Evolutionary conservation across 169 alveolate species (phyloP).

Genomic region (Amoebophrya sp.): DNA sequence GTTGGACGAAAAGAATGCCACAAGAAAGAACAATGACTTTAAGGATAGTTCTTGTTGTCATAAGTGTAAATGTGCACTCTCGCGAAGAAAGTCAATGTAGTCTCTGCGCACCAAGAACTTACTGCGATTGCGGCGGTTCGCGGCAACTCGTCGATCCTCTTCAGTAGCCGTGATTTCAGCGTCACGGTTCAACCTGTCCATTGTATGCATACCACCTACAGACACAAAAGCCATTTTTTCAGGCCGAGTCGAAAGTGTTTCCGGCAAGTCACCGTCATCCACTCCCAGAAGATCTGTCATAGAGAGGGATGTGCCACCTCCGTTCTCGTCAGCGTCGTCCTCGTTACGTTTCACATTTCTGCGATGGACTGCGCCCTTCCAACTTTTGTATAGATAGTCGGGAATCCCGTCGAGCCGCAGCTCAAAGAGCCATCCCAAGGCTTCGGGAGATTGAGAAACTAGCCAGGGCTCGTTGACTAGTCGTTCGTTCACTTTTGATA

Average conservation of each 20-base stretch:
- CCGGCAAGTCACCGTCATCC: not conserved
- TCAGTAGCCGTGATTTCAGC: not conserved
- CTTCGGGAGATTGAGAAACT: not conserved
- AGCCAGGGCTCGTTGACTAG: not conserved
- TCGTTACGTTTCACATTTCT: not conserved
- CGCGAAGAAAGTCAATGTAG: not conserved
- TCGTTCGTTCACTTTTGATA: not conserved
- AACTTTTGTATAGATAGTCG: not conserved
- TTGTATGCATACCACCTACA: not conserved
- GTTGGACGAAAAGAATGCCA: too few relatives aligned
- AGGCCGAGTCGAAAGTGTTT: not conserved
- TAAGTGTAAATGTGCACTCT: too few relatives aligned
- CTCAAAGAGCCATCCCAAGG: not conserved
- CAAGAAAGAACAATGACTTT: too few relatives aligned
- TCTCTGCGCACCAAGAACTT: not conserved
- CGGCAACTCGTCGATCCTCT: not conserved
- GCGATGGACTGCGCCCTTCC: not conserved
- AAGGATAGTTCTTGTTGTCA: too few relatives aligned
- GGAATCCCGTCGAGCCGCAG: not conserved
- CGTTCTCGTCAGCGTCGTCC: not conserved
- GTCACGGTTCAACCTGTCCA: not conserved
- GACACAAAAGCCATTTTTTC: not conserved
- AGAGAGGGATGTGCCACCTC: not conserved
- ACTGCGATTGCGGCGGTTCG: not conserved
- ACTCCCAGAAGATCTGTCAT: not conserved